Base-by-base conservation (phyloP, 768 basidiomycete species). In the Guyanaporus albipodus region DNA sequence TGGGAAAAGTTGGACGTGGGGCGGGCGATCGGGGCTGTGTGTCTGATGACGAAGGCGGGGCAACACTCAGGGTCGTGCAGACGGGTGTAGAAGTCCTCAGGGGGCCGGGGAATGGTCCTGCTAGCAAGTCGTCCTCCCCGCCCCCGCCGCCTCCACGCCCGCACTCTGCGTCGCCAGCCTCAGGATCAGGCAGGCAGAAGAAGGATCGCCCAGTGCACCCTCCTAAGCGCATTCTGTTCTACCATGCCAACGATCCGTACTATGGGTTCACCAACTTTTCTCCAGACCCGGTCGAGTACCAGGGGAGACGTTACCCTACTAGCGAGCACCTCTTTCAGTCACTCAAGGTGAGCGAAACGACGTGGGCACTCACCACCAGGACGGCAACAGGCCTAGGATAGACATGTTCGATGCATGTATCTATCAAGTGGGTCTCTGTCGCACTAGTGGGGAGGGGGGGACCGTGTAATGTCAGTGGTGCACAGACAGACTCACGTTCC, bases 291-390 rank as follows among this genome's bases (percentile, higher is more conserved):
- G 66, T 77, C 24, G 54, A 61, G 18, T 74, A 72, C 48, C 46
- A 53, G 11, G 68, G 70, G 12, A 70, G 66, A 50, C 35, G 51
- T 3, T 76, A 76, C 48, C 70, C 70, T 1, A 76, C 76, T 9
- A 71, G 71, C 38, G 75, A 75, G 50, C 76, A 76, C 51, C 52
- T 77, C 32, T 76, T 73, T 40, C 73, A 76, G 45, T 67, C 75
- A 19, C 62, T 74, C 55, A 75, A 70, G 66, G 68, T 67, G 36
- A 61, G 64, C 14, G 19, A 23, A 14, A 6, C 11, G 39, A 17
- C 7, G n/a, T 18, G n/a, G 42, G 17, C 36, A 14, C 36, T 32
- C 32, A 35, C 44, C 32, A 26, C 40, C 12, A 9, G 23, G 8
- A 29, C 21, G 18, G 28, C 26, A 22, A n/a, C 19, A 21, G 19